Conservation (phyloP, 2,329 filamentous ascomycete genomes). For the Fusarium pseudoanthophilum region DNA sequence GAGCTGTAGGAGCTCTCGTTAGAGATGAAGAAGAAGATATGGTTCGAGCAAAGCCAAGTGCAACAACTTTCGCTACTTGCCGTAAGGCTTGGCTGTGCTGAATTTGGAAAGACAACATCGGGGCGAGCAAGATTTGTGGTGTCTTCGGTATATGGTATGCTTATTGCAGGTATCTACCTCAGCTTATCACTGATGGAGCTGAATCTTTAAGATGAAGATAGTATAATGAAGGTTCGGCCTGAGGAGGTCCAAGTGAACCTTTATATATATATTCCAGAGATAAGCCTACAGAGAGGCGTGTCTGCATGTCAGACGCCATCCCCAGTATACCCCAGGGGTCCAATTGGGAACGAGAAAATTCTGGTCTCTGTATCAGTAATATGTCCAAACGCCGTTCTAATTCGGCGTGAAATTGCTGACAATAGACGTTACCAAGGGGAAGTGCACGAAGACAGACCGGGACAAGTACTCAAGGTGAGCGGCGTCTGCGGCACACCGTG, state of each 20-base stretch:
- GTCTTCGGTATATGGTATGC: slow-evolving; percentile 10
- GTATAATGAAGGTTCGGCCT: slow-evolving; percentile 19
- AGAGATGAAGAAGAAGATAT: slow-evolving; percentile 28
- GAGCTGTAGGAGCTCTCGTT: slow-evolving; percentile 11
- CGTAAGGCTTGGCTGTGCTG: slow-evolving; percentile 39
- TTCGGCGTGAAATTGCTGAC: slow-evolving; percentile 18
- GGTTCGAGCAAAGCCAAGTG: slow-evolving; percentile 33
- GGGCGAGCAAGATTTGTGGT: slow-evolving; percentile 6
- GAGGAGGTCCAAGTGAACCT: slow-evolving; percentile 19
- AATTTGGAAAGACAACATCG: slow-evolving; percentile 46
- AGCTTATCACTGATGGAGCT: slow-evolving; percentile 1
- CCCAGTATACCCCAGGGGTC: slow-evolving; percentile 3
- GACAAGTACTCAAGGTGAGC: slow-evolving; percentile 28
- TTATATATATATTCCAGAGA: slow-evolving; percentile 32
- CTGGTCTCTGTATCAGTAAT: slow-evolving; percentile 7
- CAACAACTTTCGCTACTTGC: slow-evolving; percentile 42
- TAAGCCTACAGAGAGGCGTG: slow-evolving; percentile 18
- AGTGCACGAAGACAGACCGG: slow-evolving; percentile 42
- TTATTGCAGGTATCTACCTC: slow-evolving; percentile 10
- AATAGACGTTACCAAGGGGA: slow-evolving; percentile 15
- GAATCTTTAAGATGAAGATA: slow-evolving; percentile 14
- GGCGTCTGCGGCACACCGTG: slow-evolving; percentile 27
- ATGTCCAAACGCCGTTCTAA: slow-evolving; percentile 5
- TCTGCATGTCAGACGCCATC: slow-evolving; percentile 5
- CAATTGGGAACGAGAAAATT: neutral